Evolutionary conservation across 164 flowering plant genomes (phyloP).

Genomic region (Brasenia schreberi): DNA sequence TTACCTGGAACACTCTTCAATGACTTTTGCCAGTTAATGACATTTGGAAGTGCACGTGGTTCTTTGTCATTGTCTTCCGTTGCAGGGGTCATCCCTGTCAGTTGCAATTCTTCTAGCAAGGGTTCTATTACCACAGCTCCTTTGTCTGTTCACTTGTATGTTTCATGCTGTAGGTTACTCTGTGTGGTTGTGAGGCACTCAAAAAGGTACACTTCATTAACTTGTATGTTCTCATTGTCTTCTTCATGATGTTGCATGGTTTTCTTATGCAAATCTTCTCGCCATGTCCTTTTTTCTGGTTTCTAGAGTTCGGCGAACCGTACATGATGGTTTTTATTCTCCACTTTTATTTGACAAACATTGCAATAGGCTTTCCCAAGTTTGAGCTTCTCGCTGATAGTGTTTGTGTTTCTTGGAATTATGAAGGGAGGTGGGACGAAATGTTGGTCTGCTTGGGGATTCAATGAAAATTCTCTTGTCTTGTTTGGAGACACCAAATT

Average conservation of each 20-base stretch:
- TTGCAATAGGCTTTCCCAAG: no score
- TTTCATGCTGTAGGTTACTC: constrained; percentile 69
- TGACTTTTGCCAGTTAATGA: constrained; percentile 25
- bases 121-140: constrained; percentile 21
- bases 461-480: constrained; percentile 55
- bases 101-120: constrained; percentile 2
- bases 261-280: no score
- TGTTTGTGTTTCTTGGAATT: no score
- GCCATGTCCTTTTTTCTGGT: no score
- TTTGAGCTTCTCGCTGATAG: no score
- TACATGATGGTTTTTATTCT: no score
- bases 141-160: constrained; percentile 50
- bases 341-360: no score
- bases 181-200: constrained; percentile 63
- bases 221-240: no score
- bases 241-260: no score
- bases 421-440: constrained; percentile 36
- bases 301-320: no score
- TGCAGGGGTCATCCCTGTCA: constrained; percentile 3
- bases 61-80: constrained; percentile 5
- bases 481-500: constrained; percentile 52
- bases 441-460: constrained; percentile 53
- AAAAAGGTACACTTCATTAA: constrained; percentile 30
- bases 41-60: constrained; percentile 11
- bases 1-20: constrained; percentile 60